Base-by-base conservation (phyloP, 2,329 filamentous ascomycete genomes). In the Venturiaceae sp. region DNA sequence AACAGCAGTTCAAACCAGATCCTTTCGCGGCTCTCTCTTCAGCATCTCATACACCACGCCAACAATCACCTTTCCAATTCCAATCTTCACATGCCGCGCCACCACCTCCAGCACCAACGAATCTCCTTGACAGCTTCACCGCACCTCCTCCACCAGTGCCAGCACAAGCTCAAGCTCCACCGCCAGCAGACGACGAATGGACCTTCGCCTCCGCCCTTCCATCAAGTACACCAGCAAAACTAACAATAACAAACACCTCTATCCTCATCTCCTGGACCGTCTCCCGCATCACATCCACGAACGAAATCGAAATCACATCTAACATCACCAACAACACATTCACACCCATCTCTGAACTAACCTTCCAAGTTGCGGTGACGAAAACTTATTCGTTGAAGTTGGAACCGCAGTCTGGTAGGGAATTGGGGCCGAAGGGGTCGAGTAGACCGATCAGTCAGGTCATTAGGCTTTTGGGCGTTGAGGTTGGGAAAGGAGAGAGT, bases 301-400 rank as follows among this genome's bases (percentile, higher is more conserved):
- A 83, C 63, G 74, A 83, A 2, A 83, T 96, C 47, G 79, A 82
- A 32, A 82, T 97, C 52, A 75, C 84, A 3, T 89, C 91, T 62
- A 79, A 82, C n/a, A 95, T 96, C 69, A 91, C 90, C 19, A 99
- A 95, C 70, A 87, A 83, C 61, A 87, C 85, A 0, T 73, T 81
- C 1, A 81, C 88, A 66, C 81, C 83, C 0, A 80, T 99, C 23
- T 81, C 82, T 3, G 88, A 95, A 63, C 76, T 99, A 32, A 91
- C 92, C 60, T 95, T 96, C 67, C 90, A 96, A 71, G 80, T 95
- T 39, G 94, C 94, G 3, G 92, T 96, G 32, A 94, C 92, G 60
- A 97, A 92, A 83, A 87, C 86, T 61, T 94, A 87, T 69, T 85
- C 87, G 61, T 80, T 96, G 23, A 82, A 88, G 66, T 82, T 97